These are phyloP conservation scores for Candida glucosophila DNA, from an alignment of 1,139 yeast genomes.

Conservation along the genomic window DNA sequence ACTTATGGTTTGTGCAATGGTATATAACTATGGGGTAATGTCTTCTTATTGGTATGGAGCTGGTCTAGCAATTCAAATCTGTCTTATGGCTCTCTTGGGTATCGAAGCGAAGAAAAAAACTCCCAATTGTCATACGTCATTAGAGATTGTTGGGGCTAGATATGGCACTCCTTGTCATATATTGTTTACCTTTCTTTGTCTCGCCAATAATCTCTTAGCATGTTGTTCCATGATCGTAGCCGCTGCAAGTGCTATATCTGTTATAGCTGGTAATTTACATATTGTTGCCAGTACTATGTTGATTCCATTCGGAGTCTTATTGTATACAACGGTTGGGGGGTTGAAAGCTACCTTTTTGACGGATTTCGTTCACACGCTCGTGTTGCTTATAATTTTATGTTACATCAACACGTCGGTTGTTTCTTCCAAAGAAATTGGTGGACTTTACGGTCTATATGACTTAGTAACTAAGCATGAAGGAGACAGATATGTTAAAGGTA, in stretches of 20 bases:
- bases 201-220: slow-evolving; percentile 24
- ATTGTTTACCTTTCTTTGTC: slow-evolving; percentile 21
- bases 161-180: slow-evolving; percentile 23
- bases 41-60: slow-evolving; percentile 19
- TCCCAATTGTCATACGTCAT: slow-evolving; percentile 21
- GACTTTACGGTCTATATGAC: slow-evolving; percentile 20
- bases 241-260: slow-evolving; percentile 26
- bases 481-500: slow-evolving; percentile 19
- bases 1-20: slow-evolving; percentile 18
- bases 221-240: slow-evolving; percentile 30
- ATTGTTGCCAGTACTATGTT: slow-evolving; percentile 24
- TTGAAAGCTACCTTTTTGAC: slow-evolving; percentile 33
- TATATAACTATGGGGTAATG: slow-evolving; percentile 20
- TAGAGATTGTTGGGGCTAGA: slow-evolving; percentile 21
- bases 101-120: slow-evolving; percentile 23
- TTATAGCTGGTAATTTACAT: slow-evolving; percentile 24
- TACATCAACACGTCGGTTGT: slow-evolving; percentile 19
- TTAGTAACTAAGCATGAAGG: slow-evolving; percentile 10
- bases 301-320: slow-evolving; percentile 28
- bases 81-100: slow-evolving; percentile 19
- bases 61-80: slow-evolving; percentile 21
- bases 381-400: slow-evolving; percentile 22
- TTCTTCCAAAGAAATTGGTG: slow-evolving; percentile 18
- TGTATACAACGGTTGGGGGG: slow-evolving; percentile 33
- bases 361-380: slow-evolving; percentile 26